These are phyloP conservation scores for Tricholoma furcatifolium DNA, from an alignment of 768 basidiomycete species.

Conservation along the genomic window DNA sequence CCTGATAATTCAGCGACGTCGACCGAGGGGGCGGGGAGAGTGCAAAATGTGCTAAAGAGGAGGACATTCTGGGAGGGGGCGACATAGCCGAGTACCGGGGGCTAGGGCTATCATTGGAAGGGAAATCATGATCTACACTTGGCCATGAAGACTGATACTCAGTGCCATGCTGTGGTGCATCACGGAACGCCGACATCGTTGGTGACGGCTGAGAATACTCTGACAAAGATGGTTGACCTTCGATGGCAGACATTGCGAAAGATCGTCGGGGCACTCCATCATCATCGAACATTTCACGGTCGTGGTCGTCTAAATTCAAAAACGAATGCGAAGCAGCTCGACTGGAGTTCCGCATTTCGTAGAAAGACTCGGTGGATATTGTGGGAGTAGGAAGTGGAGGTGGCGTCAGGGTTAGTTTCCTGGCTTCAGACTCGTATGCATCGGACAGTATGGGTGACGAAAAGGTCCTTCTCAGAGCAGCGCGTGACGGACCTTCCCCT, in stretches of 20 bases:
- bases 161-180: slow-evolving; percentile 33
- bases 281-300: slow-evolving; percentile 34
- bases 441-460: slow-evolving; percentile 57
- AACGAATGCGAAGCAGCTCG: slow-evolving; percentile 28
- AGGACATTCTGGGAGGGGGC: slow-evolving; percentile 65
- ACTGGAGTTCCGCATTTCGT: slow-evolving; percentile 18
- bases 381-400: slow-evolving; percentile 35
- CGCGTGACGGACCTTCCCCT: slow-evolving; percentile 1
- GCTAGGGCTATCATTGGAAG: slow-evolving; percentile 25
- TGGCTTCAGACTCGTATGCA: slow-evolving; percentile 32
- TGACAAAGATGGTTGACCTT: slow-evolving; percentile 57
- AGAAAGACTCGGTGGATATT: slow-evolving; percentile 29
- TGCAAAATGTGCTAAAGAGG: slow-evolving; percentile 53
- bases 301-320: slow-evolving; percentile 45
- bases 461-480: slow-evolving; percentile 42
- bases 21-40: slow-evolving; percentile 57
- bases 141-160: slow-evolving; percentile 25
- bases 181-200: slow-evolving; percentile 78
- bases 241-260: slow-evolving; percentile 47
- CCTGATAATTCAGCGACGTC: slow-evolving; percentile 29
- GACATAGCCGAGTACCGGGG: slow-evolving; percentile 42
- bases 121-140: slow-evolving; percentile 22
- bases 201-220: slow-evolving; percentile 73
- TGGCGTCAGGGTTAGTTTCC: slow-evolving; percentile 37
- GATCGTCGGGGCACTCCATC: slow-evolving; percentile 42